Evolutionary conservation across 192 early-diverging fungal genomes (phyloP), one percentile per base, ranked within the genome.

Genomic region (Entomortierella parvispora): DNA sequence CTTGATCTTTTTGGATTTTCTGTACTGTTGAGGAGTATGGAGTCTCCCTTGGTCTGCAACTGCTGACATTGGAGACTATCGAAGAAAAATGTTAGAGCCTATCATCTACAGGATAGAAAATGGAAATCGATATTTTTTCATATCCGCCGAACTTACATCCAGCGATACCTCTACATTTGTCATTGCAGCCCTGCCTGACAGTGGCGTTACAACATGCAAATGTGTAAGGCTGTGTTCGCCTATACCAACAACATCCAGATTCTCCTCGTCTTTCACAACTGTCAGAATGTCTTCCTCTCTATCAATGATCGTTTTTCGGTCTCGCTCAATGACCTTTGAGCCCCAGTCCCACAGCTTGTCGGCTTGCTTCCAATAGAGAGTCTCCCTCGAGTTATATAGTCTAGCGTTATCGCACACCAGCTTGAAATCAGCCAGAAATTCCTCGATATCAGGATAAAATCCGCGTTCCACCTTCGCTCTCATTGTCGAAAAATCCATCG

Each of bases 401-500:
- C 91, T 90, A 12, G 91, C 90, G 67, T 98, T 98, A 31, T 78
- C 83, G 47, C 90, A 87, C 9, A 98, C 91, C 22, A 94, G 80
- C 31, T 83, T 62, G 60, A 98, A 91, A 64, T 98, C 96, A 5
- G 62, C 55, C 59, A 89, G 71, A 79, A 98, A 96, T 25, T 90
- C 86, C 33, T 84, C 86, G 29, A 91, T 89, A 29, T 82, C 71
- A 12, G 50, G 75, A 70, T 98, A 98, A 65, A 76, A 63, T 11
- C 83, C 76, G 2, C 79, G 62, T 14, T 86, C 69, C 4, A 96
- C 81, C 69, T 96, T 97, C 43, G 84, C 68, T 58, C 86, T 82
- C 91, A 98, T 96, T 5, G 95, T 96, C 11, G 90, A 91, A 62
- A 97, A 86, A 62, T 97, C 96, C 96, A 97, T 98, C 10, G 96